Conservation (phyloP, 2,329 filamentous ascomycete genomes). For the Pseudocercospora crystallina region DNA sequence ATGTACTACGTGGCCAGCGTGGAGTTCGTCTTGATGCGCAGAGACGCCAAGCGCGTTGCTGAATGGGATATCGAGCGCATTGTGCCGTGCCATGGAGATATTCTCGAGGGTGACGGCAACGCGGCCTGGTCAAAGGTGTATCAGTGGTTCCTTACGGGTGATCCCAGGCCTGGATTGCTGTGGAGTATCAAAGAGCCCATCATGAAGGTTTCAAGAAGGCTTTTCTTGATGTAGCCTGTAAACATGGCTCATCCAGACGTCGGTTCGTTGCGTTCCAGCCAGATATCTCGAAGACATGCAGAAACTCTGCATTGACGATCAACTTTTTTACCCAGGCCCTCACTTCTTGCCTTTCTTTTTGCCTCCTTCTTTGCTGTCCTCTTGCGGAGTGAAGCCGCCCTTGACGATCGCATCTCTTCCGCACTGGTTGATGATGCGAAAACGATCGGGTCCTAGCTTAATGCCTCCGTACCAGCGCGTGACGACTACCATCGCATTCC, state of each 20-base stretch:
- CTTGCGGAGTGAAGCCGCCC: conserved; percentile 64
- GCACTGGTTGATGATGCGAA: conserved; percentile 83
- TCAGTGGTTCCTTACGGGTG: conserved; percentile 13
- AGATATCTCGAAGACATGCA: too few species aligned
- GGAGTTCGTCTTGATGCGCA: conserved; percentile 11
- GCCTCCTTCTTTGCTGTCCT: conserved; percentile 40
- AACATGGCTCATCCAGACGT: too few species aligned
- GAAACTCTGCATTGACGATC: too few species aligned
- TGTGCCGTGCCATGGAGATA: conserved; percentile 18
- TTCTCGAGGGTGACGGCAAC: conserved; percentile 6
- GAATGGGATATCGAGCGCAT: conserved; percentile 15
- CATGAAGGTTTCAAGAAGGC: conserved; percentile 10
- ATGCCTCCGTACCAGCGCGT: conserved; percentile 94
- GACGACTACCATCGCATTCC: conserved; percentile 90
- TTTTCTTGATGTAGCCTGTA: conserved; percentile 14
- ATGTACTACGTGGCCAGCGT: conserved; percentile 19
- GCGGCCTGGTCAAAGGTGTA: conserved; percentile 15
- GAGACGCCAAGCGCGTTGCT: conserved; percentile 15
- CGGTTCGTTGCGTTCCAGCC: too few species aligned
- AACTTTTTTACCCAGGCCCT: too few species aligned
- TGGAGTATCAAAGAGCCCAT: conserved; percentile 10
- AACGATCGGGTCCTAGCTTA: conserved; percentile 82
- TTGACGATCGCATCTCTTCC: conserved; percentile 81
- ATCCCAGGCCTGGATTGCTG: conserved; percentile 1
- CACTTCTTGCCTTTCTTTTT: conserved; percentile 28